A percentile compares a stretch with the other conserved stretches of the same genome.
phyloP scores from a whole-genome alignment of 345 rosid genomes.

The Streptanthus diversifolius region DNA sequence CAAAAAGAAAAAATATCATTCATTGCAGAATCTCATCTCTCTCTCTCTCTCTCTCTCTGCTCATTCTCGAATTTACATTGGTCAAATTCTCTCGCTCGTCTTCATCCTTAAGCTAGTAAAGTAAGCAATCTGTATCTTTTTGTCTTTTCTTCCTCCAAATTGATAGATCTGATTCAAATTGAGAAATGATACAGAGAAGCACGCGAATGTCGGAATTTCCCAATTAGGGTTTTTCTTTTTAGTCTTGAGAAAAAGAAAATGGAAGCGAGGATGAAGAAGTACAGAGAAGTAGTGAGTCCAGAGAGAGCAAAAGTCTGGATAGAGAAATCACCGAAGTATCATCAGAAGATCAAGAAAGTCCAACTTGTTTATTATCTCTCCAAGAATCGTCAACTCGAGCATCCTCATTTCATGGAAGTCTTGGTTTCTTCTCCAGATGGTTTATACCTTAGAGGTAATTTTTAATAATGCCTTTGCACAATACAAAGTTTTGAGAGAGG shows the following conservation, averaged over 20 bases:
- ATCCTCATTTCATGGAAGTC: constrained; percentile 97
- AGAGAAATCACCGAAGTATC: constrained; percentile 86
- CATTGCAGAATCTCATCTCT: not conserved
- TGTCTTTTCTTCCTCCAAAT: not conserved
- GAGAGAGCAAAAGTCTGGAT: constrained; percentile 96
- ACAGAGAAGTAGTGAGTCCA: constrained; percentile 74
- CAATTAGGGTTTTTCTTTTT: constrained; percentile 14
- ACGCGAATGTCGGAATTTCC: not conserved
- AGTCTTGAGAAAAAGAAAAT: constrained; percentile 13
- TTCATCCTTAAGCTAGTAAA: constrained; percentile 7
- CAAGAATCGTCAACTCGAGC: constrained; percentile 94
- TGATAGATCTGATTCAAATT: constrained; percentile 28
- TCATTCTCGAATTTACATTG: not conserved
- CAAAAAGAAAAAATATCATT: not conserved
- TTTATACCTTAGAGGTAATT: constrained; percentile 82
- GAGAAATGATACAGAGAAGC: not conserved
- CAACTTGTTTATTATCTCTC: constrained; percentile 86
- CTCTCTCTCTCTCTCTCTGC: not conserved
- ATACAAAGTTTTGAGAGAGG: not conserved
- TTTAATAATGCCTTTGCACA: not conserved
- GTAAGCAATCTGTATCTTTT: not conserved
- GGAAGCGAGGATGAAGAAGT: constrained; percentile 78
- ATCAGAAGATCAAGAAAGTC: constrained; percentile 67
- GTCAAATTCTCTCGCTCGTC: not conserved
- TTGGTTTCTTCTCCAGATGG: constrained; percentile 68